These are phyloP conservation scores for Rhodotorula sp. DNA, from an alignment of 1,284 basidiomycete species.

Conservation along the genomic window DNA sequence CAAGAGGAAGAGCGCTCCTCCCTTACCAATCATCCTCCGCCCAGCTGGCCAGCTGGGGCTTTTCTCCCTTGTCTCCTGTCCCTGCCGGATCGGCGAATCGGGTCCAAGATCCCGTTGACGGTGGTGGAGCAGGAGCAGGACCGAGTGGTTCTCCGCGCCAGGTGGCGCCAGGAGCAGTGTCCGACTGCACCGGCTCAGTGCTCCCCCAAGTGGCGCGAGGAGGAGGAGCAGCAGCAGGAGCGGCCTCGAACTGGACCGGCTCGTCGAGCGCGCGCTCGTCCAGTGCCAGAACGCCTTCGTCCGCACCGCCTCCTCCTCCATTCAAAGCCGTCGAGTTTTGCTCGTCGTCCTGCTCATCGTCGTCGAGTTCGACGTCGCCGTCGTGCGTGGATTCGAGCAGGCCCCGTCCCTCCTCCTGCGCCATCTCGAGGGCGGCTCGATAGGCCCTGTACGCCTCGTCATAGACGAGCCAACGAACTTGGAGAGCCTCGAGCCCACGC, in stretches of 20 bases:
- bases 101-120: too few relatives aligned
- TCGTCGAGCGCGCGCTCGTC: neutral
- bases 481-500: constrained; percentile 1
- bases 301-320: neutral
- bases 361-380: neutral
- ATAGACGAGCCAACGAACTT: neutral
- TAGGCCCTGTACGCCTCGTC: neutral
- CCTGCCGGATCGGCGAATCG: neutral
- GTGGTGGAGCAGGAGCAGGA: too few relatives aligned
- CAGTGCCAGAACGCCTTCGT: neutral
- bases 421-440: too few relatives aligned
- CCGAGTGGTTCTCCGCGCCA: too few relatives aligned
- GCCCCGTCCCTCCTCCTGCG: too few relatives aligned
- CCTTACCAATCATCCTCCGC: neutral
- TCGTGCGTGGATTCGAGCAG: neutral
- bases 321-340: neutral
- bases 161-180: too few relatives aligned
- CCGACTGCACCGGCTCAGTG: too few relatives aligned
- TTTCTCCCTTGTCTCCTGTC: neutral
- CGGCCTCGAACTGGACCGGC: neutral
- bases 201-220: too few relatives aligned
- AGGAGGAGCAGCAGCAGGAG: neutral
- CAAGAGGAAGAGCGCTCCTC: too few relatives aligned
- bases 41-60: neutral
- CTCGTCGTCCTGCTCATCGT: neutral